Base-by-base conservation (phyloP, 768 basidiomycete species). In the Dacryopinax spathularia region DNA sequence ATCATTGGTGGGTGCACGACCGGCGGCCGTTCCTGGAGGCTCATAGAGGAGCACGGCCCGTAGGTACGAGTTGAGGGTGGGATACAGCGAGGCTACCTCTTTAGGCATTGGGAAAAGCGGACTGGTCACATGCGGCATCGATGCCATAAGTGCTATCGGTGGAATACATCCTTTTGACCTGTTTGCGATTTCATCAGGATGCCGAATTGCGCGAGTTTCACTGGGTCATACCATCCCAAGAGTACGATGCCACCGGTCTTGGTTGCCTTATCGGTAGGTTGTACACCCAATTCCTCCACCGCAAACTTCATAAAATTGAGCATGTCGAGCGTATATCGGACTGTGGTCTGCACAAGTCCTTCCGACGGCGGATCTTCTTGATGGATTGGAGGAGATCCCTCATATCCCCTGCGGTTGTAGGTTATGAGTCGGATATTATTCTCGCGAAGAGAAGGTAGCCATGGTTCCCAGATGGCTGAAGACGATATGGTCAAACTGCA, bases 141-240 rank as follows among this genome's bases (percentile, higher is more conserved):
- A 56, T 29, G 48, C 10, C 48, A 56, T 56, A 37, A 68, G 64
- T 0, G 67, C 65, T n/a, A 68, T 33, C 43, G 37, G 65, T 1
- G 61, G 65, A n/a, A 65, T 61, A 27, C 62, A 63, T n/a, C 67
- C 67, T 56, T 68, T 68, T 25, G 60, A 61, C 67, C 67, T 66
- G 29, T 63, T 60, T 63, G n/a, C 3, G 18, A 3, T 29, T 22
- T 56, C 48, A 15, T 9, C 29, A 27, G 15, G 5, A 27, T 29
- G 25, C 31, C 29, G 3, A 22, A 56, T 2, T 4, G 5, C 3
- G 31, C 7, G 4, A 41, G 5, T 27, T 22, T 15, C 5, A 20
- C 12, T 27, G 3, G 5, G 2, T 25, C 48, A 15, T 20, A 56
- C 48, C 48, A 56, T 56, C 48, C 48, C 15, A 68, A 63, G 22